A percentile compares a stretch with the other conserved stretches of the same genome.
These are phyloP conservation scores for Maudiozyma barnettii DNA, from an alignment of 805 yeast genomes.

Conservation along the genomic window DNA sequence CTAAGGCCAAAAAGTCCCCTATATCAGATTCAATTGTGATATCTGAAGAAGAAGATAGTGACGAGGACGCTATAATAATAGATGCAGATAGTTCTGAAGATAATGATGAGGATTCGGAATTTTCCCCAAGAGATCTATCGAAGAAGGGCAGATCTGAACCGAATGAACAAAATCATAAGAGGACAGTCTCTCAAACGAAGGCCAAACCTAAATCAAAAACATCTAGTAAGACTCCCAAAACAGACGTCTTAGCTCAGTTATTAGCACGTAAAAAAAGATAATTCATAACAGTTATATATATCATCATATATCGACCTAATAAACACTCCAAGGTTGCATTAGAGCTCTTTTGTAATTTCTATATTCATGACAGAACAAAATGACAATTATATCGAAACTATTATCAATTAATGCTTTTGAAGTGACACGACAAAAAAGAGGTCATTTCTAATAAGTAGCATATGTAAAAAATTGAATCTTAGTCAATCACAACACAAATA, in stretches of 20 bases:
- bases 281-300: neutral
- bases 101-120: neutral
- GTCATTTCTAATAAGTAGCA: too few relatives aligned
- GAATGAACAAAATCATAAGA: neutral
- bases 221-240: slow-evolving; percentile 23
- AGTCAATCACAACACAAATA: too few relatives aligned
- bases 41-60: slow-evolving; percentile 2
- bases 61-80: neutral
- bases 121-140: neutral
- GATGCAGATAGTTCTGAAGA: neutral
- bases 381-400: too few relatives aligned
- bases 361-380: too few relatives aligned
- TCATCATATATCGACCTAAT: too few relatives aligned
- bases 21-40: slow-evolving; percentile 10
- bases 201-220: slow-evolving; percentile 3
- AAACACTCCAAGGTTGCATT: too few relatives aligned
- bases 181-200: neutral
- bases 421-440: too few relatives aligned
- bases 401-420: too few relatives aligned
- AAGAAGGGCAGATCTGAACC: neutral
- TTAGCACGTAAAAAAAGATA: slow-evolving; percentile 22
- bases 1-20: neutral
- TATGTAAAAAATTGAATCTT: too few relatives aligned
- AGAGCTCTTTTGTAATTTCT: too few relatives aligned
- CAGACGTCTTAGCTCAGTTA: slow-evolving; percentile 22